phyloP scores from a whole-genome alignment of 2,329 filamentous ascomycete genomes.

The Lasiodiplodia theobromae region DNA sequence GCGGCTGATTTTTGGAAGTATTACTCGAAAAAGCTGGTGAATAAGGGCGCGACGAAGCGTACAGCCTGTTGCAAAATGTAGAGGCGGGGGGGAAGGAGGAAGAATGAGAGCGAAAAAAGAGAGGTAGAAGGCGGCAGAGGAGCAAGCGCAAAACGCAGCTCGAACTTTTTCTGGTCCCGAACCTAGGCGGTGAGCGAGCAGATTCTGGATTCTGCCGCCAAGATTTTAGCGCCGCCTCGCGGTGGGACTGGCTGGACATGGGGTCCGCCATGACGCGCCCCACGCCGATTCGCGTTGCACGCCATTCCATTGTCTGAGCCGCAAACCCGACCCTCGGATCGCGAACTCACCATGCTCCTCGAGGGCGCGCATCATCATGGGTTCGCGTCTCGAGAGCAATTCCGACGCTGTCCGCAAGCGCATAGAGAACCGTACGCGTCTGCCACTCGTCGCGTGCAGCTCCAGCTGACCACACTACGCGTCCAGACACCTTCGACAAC shows the following conservation, averaged over 20 bases:
- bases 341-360: conserved; percentile 13
- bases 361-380: conserved; percentile 54
- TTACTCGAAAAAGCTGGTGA: conserved; percentile 24
- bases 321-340: background rate
- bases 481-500: conserved; percentile 72
- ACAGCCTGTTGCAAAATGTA: background rate
- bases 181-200: background rate
- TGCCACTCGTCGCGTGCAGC: conserved; percentile 8
- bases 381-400: conserved; percentile 67
- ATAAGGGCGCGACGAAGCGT: conserved; percentile 7
- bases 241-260: background rate
- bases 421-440: conserved; percentile 62
- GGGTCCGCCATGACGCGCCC: conserved; percentile 23
- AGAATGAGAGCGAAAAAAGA: conserved; percentile 29
- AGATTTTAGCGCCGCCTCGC: conserved; percentile 15
- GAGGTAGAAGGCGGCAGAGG: conserved; percentile 14
- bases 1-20: conserved; percentile 1
- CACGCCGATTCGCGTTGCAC: conserved; percentile 11
- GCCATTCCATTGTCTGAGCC: background rate
- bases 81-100: conserved; percentile 3
- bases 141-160: conserved; percentile 19
- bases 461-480: conserved; percentile 26
- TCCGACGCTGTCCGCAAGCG: conserved; percentile 67
- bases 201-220: conserved; percentile 14
- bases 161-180: conserved; percentile 22